Percentiles rank a stretch among this genome's conserved stretches.
Conservation (phyloP, 228 moss, liverwort and hornwort species). For the Sphagnum fallax region DNA sequence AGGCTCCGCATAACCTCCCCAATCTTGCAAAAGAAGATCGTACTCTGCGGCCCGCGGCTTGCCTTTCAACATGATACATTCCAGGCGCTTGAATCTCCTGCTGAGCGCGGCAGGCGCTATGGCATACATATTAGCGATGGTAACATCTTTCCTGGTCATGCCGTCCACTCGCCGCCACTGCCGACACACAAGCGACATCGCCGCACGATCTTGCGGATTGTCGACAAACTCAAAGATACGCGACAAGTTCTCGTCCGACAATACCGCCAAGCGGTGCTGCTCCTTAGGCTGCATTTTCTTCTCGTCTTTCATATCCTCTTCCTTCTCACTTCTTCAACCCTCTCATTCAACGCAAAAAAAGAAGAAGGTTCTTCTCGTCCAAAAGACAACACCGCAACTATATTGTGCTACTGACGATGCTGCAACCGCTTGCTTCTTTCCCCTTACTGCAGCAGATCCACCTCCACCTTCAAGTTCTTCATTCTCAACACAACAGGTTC, state of each 20-base stretch:
- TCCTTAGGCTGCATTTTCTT: too few species aligned
- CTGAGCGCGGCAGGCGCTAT: slow-evolving; percentile 44
- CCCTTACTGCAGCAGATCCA: too few species aligned
- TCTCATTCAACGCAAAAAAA: too few species aligned
- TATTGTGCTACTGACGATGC: too few species aligned
- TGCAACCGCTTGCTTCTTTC: too few species aligned
- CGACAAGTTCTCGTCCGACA: slow-evolving; percentile 58
- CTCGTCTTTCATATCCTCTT: too few species aligned
- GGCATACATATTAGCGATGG: slow-evolving; percentile 69
- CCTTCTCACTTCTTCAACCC: too few species aligned
- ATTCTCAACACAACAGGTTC: too few species aligned
- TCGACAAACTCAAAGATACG: slow-evolving; percentile 60
- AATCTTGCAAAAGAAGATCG: slow-evolving; percentile 44
- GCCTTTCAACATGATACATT: slow-evolving; percentile 63
- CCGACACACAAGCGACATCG: slow-evolving; percentile 68
- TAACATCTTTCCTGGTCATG: slow-evolving; percentile 65
- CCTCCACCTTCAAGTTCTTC: too few species aligned
- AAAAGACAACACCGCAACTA: too few species aligned
- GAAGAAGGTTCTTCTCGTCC: too few species aligned
- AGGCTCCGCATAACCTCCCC: slow-evolving; percentile 79
- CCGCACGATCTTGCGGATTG: slow-evolving; percentile 56
- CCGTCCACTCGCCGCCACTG: slow-evolving; percentile 88
- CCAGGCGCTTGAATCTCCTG: slow-evolving; percentile 54
- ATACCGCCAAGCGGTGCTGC: too few species aligned
- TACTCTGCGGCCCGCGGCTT: slow-evolving; percentile 75